Conservation (phyloP, 805 yeast genomes). For the Starmerella powellii region DNA sequence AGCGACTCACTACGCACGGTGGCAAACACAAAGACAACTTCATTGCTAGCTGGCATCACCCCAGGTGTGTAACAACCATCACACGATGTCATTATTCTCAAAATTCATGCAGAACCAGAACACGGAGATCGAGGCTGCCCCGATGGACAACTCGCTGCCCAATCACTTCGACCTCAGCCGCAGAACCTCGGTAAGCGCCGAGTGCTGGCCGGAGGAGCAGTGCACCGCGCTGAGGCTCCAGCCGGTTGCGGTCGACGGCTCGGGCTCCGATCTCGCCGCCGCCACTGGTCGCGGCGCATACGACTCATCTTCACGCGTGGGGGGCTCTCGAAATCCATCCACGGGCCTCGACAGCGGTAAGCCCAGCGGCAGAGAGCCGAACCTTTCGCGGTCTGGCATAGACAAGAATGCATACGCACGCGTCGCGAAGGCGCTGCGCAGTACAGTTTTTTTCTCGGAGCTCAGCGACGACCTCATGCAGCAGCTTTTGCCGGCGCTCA, state of each 20-base stretch:
- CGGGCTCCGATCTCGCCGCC: no score
- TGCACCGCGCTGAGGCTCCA: neutral
- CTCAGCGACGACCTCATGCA: slow-evolving; percentile 66
- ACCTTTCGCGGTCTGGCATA: neutral
- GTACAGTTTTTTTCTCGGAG: slow-evolving; percentile 74
- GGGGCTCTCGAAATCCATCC: no score
- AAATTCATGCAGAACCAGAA: slow-evolving; percentile 19
- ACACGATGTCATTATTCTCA: slow-evolving; percentile 15
- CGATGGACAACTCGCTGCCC: slow-evolving; percentile 14
- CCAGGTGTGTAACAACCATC: no score
- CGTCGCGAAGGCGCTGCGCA: slow-evolving; percentile 42
- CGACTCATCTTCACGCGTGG: no score
- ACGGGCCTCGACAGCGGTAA: no score
- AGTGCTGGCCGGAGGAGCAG: slow-evolving; percentile 26
- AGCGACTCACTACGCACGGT: no score
- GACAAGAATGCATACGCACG: slow-evolving; percentile 8
- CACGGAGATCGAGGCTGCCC: slow-evolving; percentile 3
- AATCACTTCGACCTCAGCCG: slow-evolving; percentile 36
- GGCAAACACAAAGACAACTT: no score
- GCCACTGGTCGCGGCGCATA: no score
- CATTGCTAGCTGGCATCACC: no score
- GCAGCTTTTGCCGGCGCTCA: slow-evolving; percentile 73
- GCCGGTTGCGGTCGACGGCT: no score
- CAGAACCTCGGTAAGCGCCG: slow-evolving; percentile 85
- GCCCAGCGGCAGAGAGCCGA: no score